Conservation (phyloP, 305 asterid species). For the Euphrasia arctica region DNA sequence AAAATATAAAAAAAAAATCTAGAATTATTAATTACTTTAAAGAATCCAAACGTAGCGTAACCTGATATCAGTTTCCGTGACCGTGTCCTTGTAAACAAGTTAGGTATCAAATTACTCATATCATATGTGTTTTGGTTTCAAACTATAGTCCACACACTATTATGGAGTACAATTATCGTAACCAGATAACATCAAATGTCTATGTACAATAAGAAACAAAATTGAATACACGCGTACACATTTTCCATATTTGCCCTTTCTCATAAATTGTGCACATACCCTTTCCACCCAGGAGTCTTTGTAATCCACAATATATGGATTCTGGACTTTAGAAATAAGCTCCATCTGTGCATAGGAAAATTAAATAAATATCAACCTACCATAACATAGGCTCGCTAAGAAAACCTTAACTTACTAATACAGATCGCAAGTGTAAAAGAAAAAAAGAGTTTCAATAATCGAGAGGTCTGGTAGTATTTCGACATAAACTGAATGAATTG, state of each 20-base stretch:
- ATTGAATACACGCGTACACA: neutral
- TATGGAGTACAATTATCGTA: no score
- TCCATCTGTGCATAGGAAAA: slow-evolving; percentile 70
- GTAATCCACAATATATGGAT: slow-evolving; percentile 88
- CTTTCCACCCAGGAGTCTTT: slow-evolving; percentile 99
- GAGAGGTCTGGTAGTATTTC: neutral
- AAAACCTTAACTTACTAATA: no score
- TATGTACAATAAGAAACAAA: neutral
- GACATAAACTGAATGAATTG: neutral
- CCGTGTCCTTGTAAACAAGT: no score
- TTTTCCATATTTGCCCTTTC: neutral
- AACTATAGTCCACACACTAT: no score
- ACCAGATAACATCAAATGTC: neutral
- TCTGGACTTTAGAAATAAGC: slow-evolving; percentile 76
- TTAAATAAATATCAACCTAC: neutral
- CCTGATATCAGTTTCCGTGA: neutral
- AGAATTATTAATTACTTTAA: no score
- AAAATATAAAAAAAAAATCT: neutral
- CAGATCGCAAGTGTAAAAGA: neutral
- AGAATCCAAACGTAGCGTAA: no score
- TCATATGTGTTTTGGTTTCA: no score
- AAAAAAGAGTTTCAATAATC: neutral
- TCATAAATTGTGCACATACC: slow-evolving; percentile 41
- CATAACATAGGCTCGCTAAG: neutral
- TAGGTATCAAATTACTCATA: no score